Evolutionary conservation across 2,329 filamentous ascomycete species (phyloP).

Genomic region (Beauveria pseudobassiana): DNA sequence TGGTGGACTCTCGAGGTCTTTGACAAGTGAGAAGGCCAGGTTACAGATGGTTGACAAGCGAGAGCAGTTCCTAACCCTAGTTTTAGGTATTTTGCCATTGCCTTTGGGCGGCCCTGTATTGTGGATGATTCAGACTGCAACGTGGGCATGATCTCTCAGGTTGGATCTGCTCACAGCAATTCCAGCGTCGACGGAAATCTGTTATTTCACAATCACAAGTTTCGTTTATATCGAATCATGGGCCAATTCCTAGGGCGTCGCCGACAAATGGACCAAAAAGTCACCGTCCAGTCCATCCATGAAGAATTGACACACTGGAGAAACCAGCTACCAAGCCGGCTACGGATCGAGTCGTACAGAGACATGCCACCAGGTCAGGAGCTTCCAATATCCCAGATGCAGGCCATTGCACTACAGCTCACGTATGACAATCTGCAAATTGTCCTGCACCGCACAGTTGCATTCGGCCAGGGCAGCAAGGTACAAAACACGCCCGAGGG

Average conservation of each 20-base stretch:
- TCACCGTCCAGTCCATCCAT: background rate
- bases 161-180: background rate
- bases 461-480: constrained; percentile 3
- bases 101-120: constrained; percentile 10
- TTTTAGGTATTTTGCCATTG: constrained; percentile 7
- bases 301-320: constrained; percentile 1
- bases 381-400: background rate
- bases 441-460: constrained; percentile 2
- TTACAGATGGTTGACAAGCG: too few species aligned
- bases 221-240: constrained; percentile 10
- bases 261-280: background rate
- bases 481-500: background rate
- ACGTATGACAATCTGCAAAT: constrained; percentile 11
- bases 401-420: constrained; percentile 8
- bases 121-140: constrained; percentile 10
- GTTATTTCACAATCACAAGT: constrained; percentile 6
- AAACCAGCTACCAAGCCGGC: background rate
- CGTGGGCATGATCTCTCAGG: constrained; percentile 5
- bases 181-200: background rate
- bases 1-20: constrained; percentile 12
- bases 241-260: constrained; percentile 8
- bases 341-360: constrained; percentile 1
- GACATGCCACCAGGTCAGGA: background rate
- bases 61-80: background rate
- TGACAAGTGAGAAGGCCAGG: constrained; percentile 4